Base-by-base conservation (phyloP, 78 protist genomes). In the Dictyostelium purpureum region DNA sequence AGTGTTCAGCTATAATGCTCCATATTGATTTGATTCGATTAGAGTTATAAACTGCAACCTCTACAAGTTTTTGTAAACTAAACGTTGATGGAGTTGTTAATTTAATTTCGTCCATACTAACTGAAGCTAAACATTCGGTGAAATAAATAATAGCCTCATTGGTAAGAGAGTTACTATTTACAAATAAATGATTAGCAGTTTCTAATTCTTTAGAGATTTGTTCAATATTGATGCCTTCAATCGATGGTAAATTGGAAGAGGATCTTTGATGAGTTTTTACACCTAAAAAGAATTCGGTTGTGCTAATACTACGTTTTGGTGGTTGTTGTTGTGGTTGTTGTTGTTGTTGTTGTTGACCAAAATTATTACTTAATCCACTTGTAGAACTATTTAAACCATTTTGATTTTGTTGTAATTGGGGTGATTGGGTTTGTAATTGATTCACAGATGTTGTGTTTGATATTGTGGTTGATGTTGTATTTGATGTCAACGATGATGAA, bases 1-100 rank as follows among this genome's bases (percentile, higher is more conserved):
- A 82, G 51, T 75, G 87, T 14, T 69, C 82, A 9, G 93, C 49
- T 0, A 92, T 31, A 4, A 66, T 80, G n/a, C 94, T 49, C 99
- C 99, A 98, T 49, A 97, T 99, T 45, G 95, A 56, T 31, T 98
- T 96, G 21, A 98, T 91, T 51, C 99, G 96, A 24, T 47, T 57
- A 91, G 98, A 90, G 88, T 99, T 99, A 95, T 93, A 96, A 70
- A 94, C 65, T 12, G 99, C 97, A 28, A 98, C 88, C 33, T 98
- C 99, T 18, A 98, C 97, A 19, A 97, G 26, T 87, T 99, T 99
- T 78, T 97, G 98, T 31, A 99, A 91, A 28, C 82, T 45, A 79
- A 94, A 99, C 59, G 97, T 96, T 21, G 99, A 96, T 66, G 99
- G 97, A 4, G 26, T 40, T 28, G 95, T 37, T 4, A 12, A 1